Conservation (phyloP, 805 yeast species). For the Cyberlindnera saturnus region DNA sequence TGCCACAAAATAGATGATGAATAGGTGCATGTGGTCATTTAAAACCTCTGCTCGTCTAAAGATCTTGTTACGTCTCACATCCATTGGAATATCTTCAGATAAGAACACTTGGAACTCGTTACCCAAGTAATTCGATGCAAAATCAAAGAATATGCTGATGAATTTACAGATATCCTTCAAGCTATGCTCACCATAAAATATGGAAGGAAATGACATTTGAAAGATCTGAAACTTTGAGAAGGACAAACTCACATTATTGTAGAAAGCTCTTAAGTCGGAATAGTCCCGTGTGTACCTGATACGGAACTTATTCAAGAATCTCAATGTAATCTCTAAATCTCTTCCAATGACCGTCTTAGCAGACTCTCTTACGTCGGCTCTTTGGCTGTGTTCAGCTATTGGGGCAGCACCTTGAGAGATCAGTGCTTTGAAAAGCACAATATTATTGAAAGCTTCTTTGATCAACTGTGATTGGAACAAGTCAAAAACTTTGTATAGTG, state of each 20-base stretch:
- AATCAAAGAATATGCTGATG: slow-evolving; percentile 18
- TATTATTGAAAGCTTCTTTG: slow-evolving; percentile 20
- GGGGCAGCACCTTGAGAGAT: slow-evolving; percentile 20
- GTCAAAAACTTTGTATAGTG: slow-evolving; percentile 19
- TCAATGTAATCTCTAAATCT: slow-evolving; percentile 21
- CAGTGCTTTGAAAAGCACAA: slow-evolving; percentile 21
- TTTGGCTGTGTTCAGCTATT: slow-evolving; percentile 7
- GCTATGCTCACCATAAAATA: slow-evolving; percentile 17
- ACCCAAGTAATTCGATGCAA: slow-evolving; percentile 14
- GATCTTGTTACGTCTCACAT: slow-evolving; percentile 5
- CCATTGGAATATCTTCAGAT: slow-evolving; percentile 7
- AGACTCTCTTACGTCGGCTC: slow-evolving; percentile 6
- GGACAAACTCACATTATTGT: slow-evolving; percentile 16
- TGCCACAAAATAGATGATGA: slow-evolving; percentile 24
- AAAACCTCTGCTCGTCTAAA: slow-evolving; percentile 17
- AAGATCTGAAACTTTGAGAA: slow-evolving; percentile 23
- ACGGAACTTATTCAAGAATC: slow-evolving; percentile 22
- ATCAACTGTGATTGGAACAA: slow-evolving; percentile 9
- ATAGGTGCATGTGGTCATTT: slow-evolving; percentile 17
- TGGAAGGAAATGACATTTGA: slow-evolving; percentile 18
- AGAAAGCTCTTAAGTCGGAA: slow-evolving; percentile 9
- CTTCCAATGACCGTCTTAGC: slow-evolving; percentile 12
- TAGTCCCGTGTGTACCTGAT: slow-evolving; percentile 8
- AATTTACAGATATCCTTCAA: slow-evolving; percentile 19
- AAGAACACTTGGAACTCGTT: slow-evolving; percentile 17